Evolutionary conservation across 805 yeast species (phyloP).

Genomic region (Grigorovia jiainica): DNA sequence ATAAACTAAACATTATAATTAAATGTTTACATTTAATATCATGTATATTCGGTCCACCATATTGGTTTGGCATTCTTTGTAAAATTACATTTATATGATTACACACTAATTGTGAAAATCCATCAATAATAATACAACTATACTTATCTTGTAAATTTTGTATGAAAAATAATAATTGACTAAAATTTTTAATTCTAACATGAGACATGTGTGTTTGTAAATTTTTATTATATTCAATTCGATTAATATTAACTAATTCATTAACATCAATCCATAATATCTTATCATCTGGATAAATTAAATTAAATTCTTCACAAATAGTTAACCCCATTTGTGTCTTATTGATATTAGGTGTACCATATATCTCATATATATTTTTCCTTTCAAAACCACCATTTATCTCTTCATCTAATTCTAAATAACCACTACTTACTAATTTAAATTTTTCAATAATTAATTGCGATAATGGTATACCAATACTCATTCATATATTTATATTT

Average conservation of each 20-base stretch:
- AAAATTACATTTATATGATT: slow-evolving; percentile 14
- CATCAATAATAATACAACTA: slow-evolving; percentile 22
- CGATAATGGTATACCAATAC: slow-evolving; percentile 27
- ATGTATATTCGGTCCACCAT: slow-evolving; percentile 13
- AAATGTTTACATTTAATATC: slow-evolving; percentile 22
- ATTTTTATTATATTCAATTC: not conserved
- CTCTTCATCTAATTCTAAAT: slow-evolving; percentile 14
- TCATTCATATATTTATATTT: slow-evolving; percentile 11
- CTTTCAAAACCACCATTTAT: slow-evolving; percentile 21
- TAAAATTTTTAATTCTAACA: slow-evolving; percentile 16
- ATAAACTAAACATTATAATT: slow-evolving; percentile 16
- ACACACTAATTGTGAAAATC: slow-evolving; percentile 23
- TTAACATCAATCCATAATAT: slow-evolving; percentile 25
- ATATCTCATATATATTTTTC: slow-evolving; percentile 25
- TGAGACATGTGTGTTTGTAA: not conserved
- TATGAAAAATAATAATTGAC: slow-evolving; percentile 19
- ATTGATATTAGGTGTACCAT: slow-evolving; percentile 29
- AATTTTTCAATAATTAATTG: slow-evolving; percentile 22
- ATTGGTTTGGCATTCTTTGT: not conserved
- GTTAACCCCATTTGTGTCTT: slow-evolving; percentile 21
- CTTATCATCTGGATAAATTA: slow-evolving; percentile 7
- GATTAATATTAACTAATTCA: slow-evolving; percentile 6
- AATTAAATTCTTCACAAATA: slow-evolving; percentile 7
- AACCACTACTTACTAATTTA: slow-evolving; percentile 18
- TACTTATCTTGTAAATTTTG: slow-evolving; percentile 9